A percentile compares a stretch with the other conserved stretches of the same genome.
These are phyloP conservation scores for Persicaria tinctoria DNA, from an alignment of 148 eudicot species.

Conservation along the genomic window DNA sequence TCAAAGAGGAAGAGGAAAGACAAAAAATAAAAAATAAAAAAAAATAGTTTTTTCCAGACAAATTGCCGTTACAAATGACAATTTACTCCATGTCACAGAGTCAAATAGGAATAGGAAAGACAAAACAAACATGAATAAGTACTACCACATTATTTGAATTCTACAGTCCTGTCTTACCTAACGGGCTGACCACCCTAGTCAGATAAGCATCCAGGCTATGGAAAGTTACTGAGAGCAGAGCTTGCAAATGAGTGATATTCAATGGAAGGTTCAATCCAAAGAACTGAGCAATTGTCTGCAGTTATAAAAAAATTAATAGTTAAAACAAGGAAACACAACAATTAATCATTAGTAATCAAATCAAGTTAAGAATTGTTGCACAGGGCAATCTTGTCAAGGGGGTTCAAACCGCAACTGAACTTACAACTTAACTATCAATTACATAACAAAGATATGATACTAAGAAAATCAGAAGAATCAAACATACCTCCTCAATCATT, in stretches of 20 bases:
- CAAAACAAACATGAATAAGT: neutral
- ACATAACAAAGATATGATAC: neutral
- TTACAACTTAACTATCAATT: neutral
- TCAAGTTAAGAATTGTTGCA: neutral
- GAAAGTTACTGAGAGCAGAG: conserved; percentile 74
- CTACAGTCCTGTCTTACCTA: conserved; percentile 39
- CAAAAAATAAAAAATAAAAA: neutral
- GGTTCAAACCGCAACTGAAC: conserved; percentile 4
- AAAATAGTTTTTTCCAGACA: neutral
- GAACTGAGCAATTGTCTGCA: conserved; percentile 89
- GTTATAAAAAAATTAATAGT: neutral
- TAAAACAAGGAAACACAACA: neutral
- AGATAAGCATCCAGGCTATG: conserved; percentile 80
- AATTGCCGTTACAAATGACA: neutral
- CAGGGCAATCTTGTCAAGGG: neutral
- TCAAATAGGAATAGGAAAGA: neutral
- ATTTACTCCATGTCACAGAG: neutral
- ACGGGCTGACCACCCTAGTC: conserved; percentile 46
- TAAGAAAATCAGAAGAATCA: conserved; percentile 7
- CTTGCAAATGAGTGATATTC: conserved; percentile 83
- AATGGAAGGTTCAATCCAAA: conserved; percentile 75
- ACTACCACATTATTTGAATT: neutral
- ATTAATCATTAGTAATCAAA: neutral
- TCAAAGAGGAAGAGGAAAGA: neutral
- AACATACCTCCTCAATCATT: conserved; percentile 76